Evolutionary conservation across 495 filamentous ascomycete genomes (phyloP), one percentile per base, ranked within the genome.

Genomic region (Aspergillus affinis): DNA sequence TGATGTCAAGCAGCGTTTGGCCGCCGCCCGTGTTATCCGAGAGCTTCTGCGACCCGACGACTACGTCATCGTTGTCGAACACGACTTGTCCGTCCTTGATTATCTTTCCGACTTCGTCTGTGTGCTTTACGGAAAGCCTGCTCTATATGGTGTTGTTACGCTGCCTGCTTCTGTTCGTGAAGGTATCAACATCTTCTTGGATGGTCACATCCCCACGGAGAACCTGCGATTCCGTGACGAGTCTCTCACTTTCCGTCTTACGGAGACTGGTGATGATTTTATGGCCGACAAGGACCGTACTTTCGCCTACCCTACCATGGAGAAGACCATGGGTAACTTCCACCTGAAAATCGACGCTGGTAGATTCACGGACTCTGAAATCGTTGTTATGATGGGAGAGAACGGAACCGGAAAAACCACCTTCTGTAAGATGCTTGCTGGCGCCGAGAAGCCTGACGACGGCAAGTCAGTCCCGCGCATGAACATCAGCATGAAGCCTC

Each of bases 161-260:
- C 82, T 98, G 48, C 94, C 94, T 49, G 82, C 93, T 59, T 98
- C 94, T 2, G 95, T 98, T 51, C 91, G 94, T 64, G 95, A 98
- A 85, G 94, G 94, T 68, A 98, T 98, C 85, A 98, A 98, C 77
- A 97, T 98, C 74, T 98, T 98, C 86, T 81, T 98, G 29, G 94
- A 98, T 69, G 94, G 94, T 63, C 89, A 97, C 72, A 96, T 97
- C 49, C 94, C 94, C 26, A 98, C 94, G 8, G 94, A 98, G 83
- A 98, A 98, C 77, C 75, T 98, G 69, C 93, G 94, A 61, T 98
- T 98, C 88, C 88, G 94, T 62, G 95, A 98, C 49, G 94, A 98
- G 68, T 94, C 90, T 47, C 82, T 98, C 58, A 93, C 93, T 51
- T 98, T 98, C 88, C 90, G 94, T 67, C 90, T 98, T 57, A 87